Evolutionary conservation across 805 yeast genomes (phyloP), one percentile per base, ranked within the genome.

Genomic region (Crinitomyces ghanaensis): DNA sequence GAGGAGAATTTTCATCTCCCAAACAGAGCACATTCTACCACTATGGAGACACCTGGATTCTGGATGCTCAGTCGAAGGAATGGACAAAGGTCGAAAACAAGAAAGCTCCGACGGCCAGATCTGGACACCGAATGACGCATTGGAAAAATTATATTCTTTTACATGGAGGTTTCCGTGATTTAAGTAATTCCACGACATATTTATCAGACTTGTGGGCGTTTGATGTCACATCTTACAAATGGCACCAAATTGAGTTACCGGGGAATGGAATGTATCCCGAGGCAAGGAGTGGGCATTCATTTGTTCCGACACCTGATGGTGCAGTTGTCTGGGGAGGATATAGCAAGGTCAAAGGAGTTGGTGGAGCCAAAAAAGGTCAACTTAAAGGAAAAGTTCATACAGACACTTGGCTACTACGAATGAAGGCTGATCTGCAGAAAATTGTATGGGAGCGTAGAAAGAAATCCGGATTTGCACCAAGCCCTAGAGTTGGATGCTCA

Each of bases 1-100:
- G 97, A 31, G 98, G 98, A 48, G 98, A 88, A 57, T 88, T 91
- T 48, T 82, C 95, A 2, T 81, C 94, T 11, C 97, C 97, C 3
- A 88, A 88, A 48, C 98, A 88, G 55, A 74, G 83, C 32, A 84
- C 95, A 0, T 88, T 88, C 57, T 91, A 91, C 54, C 98, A 88
- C 57, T 88, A 83, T 54, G 88, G 95, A 12, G 98, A 88, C 51
- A 79, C 95, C 3, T 88, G 98, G 98, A 66, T 88, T 30, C 62
- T 88, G 39, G 97, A 91, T 49, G 71, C 86, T 1, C 73, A 68
- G 20, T 65, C 78, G 12, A 84, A 81, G 48, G 95, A 85, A 56
- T 88, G 97, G 97, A 66, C 80, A 15, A 85, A 86, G 49, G 61
- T 85, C 4, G 97, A 88, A 36, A 60, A 62, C 25, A 78, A 79